phyloP scores from a whole-genome alignment of 768 basidiomycete genomes.

The Suillus discolor region DNA sequence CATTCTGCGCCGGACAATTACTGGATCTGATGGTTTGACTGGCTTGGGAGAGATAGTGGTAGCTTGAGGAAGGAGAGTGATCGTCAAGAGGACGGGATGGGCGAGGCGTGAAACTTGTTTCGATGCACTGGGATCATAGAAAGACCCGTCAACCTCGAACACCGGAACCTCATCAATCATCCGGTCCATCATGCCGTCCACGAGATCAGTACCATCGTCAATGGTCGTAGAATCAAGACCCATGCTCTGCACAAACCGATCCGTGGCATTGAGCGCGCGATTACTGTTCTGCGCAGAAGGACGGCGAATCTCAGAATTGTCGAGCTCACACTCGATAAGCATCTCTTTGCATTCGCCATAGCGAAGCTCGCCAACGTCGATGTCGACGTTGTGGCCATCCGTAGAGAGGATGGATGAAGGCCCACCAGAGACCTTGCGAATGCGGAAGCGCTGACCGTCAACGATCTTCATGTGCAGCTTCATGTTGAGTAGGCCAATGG shows the following conservation, averaged over 20 bases:
- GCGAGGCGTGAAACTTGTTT: slow-evolving; percentile 88
- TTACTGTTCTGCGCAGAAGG: slow-evolving; percentile 15
- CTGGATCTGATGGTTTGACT: slow-evolving; percentile 69
- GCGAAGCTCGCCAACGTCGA: slow-evolving; percentile 91
- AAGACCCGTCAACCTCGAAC: slow-evolving; percentile 93
- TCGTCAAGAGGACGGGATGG: slow-evolving; percentile 84
- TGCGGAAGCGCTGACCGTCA: slow-evolving; percentile 87
- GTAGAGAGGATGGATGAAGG: slow-evolving; percentile 83
- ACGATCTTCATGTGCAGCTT: slow-evolving; percentile 94
- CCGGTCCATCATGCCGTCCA: slow-evolving; percentile 91
- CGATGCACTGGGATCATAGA: slow-evolving; percentile 85
- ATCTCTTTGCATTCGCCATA: slow-evolving; percentile 99
- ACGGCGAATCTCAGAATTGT: slow-evolving; percentile 59
- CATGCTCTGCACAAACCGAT: slow-evolving; percentile 86
- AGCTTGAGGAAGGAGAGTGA: slow-evolving; percentile 76
- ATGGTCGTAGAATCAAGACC: slow-evolving; percentile 76
- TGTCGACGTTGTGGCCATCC: slow-evolving; percentile 94
- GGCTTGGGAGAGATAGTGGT: slow-evolving; percentile 33
- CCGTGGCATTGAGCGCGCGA: slow-evolving; percentile 72
- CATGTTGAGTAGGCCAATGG: slow-evolving; percentile 90
- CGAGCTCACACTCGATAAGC: slow-evolving; percentile 89
- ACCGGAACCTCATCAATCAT: slow-evolving; percentile 99
- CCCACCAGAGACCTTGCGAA: slow-evolving; percentile 93
- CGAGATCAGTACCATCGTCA: slow-evolving; percentile 70
- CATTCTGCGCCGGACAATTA: slow-evolving; percentile 93